Evolutionary conservation across 176 grass and related monocot species (phyloP), one percentile per base, ranked within the genome.

Genomic region (Bolboschoenus planiculmis): DNA sequence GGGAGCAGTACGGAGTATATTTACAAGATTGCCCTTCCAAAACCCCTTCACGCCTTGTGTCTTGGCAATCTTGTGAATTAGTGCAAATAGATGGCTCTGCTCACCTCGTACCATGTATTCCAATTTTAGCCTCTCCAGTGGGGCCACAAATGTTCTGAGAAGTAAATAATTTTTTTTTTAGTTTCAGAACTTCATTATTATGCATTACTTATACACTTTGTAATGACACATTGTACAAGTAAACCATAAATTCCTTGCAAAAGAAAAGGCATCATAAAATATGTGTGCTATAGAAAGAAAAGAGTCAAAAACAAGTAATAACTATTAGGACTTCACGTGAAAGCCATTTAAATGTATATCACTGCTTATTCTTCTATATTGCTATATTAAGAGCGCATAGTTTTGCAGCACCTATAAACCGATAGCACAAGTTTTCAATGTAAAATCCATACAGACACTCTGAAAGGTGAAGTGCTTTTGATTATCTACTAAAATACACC

Each of bases 61-160:
- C 40, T 84, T 85, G 81, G 87, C 89, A 74, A 99, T 99, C 72
- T 85, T 90, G 20, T 96, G 85, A 14, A 99, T 73, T 85, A 99
- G 89, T 75, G 88, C 89, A 67, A 99, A 89, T 50, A 99, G 58
- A 95, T 99, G 86, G 54, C 89, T 93, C 37, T 99, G 89, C 83
- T 99, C 92, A 80, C 91, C 97, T 44, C 92, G 97, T 48, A 99
- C 93, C 79, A 99, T 90, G 76, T 99, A 99, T 58, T 99, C 97
- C 78, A 99, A 80, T 88, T 99, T 99, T 81, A 99, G 89, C 31
- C 97, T 93, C 81, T 99, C 97, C 67, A 99, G 87, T 42, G 97
- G 97, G 80, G 97, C 97, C 88, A 99, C 89, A 84, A 91, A 84
- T 88, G 97, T 99, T 91, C 97, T 99, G 89, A 62, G 85, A 16